Percentiles rank a stretch among this genome's conserved stretches.
phyloP scores from a whole-genome alignment of 148 eudicot species.

The Diospyros kaki region DNA sequence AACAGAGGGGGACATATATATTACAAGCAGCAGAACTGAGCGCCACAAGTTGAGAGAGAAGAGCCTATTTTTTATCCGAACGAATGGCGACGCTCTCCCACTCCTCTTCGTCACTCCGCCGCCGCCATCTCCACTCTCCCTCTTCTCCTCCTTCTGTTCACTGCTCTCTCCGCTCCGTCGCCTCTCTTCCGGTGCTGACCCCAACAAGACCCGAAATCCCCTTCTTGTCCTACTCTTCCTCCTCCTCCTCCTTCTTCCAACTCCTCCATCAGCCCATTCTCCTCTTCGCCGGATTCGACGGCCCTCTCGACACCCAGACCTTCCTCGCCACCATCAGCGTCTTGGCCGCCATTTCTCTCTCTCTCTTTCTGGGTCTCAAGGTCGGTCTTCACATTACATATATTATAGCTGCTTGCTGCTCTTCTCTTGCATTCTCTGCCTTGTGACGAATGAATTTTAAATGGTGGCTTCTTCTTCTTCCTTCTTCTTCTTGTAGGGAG shows the following conservation, averaged over 20 bases:
- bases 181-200: neutral
- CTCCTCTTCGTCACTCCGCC: constrained; percentile 5
- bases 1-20: too few relatives aligned
- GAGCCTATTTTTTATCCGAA: too few relatives aligned
- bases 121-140: constrained; percentile 5
- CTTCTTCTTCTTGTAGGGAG: constrained; percentile 56
- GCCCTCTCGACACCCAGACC: constrained; percentile 67
- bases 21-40: too few relatives aligned
- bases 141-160: neutral
- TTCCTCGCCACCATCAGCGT: constrained; percentile 68
- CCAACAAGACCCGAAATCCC: constrained; percentile 17
- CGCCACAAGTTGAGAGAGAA: too few relatives aligned
- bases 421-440: neutral
- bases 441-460: neutral
- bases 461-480: too few relatives aligned
- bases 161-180: neutral
- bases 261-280: constrained; percentile 44
- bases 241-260: constrained; percentile 22
- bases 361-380: constrained; percentile 37
- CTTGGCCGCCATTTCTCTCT: constrained; percentile 70
- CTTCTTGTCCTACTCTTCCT: constrained; percentile 12
- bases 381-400: neutral
- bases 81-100: constrained; percentile 12
- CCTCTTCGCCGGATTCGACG: constrained; percentile 45
- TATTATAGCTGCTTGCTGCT: neutral